phyloP scores from a whole-genome alignment of 148 eudicot species.

The Chenopodium formosanum region DNA sequence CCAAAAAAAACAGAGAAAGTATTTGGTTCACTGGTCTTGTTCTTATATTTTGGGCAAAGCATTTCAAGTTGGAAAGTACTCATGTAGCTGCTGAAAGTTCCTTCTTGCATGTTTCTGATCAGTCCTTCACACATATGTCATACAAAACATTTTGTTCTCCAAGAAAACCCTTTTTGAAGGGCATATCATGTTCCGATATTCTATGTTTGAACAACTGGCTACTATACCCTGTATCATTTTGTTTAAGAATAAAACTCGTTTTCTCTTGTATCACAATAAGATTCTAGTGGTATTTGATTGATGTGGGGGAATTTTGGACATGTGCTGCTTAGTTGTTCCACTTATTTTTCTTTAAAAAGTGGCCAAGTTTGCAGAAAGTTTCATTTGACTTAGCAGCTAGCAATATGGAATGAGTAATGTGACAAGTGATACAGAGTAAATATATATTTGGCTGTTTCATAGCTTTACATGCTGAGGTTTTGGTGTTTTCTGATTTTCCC shows the following conservation, averaged over 20 bases:
- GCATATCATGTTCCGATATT: too few relatives aligned
- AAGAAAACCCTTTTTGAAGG: background rate
- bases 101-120: background rate
- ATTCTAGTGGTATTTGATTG: background rate
- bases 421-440: background rate
- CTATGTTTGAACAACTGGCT: too few relatives aligned
- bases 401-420: too few relatives aligned
- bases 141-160: background rate
- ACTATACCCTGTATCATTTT: too few relatives aligned
- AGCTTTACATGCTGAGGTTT: background rate
- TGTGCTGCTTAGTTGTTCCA: background rate
- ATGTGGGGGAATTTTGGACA: background rate
- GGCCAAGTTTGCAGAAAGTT: background rate
- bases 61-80: background rate
- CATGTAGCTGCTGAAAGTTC: background rate
- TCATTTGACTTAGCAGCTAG: too few relatives aligned
- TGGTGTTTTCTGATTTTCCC: background rate
- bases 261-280: background rate
- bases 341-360: background rate
- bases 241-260: background rate
- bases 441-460: background rate
- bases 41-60: background rate
- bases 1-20: background rate
- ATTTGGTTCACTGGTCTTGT: background rate
- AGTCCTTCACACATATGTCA: background rate